phyloP scores from a whole-genome alignment of 129 eudicot genomes.

The Erigeron canadensis region DNA sequence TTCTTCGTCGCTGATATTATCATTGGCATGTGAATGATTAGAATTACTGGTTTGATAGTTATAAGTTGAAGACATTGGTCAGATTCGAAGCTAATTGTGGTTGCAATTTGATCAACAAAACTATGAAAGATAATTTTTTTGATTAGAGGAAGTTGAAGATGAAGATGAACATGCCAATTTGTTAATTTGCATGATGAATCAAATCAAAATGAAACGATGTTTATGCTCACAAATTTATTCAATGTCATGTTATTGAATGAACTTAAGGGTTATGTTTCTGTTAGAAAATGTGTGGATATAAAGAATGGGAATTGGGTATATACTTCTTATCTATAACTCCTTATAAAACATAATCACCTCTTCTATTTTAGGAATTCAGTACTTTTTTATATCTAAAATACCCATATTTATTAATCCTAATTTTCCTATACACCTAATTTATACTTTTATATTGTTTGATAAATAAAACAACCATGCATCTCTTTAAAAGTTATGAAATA shows the following conservation, averaged over 20 bases:
- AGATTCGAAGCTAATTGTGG: conserved; percentile 12
- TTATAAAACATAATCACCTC: too few species aligned
- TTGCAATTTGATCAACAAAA: background rate
- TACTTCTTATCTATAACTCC: too few species aligned
- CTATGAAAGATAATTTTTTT: background rate
- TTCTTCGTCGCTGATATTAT: conserved; percentile 11
- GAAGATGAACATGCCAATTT: conserved; percentile 13
- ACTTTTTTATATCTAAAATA: too few species aligned
- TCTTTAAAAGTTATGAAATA: too few species aligned
- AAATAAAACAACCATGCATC: too few species aligned
- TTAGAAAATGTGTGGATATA: conserved; percentile 2
- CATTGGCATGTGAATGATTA: conserved; percentile 1
- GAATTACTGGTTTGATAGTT: background rate
- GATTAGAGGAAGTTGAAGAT: background rate
- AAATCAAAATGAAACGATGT: background rate
- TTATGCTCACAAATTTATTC: background rate
- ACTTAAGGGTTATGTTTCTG: background rate
- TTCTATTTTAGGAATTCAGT: too few species aligned
- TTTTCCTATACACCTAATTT: too few species aligned
- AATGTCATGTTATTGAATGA: background rate
- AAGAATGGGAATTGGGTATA: too few species aligned
- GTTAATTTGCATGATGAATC: conserved; percentile 16
- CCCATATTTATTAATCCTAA: too few species aligned
- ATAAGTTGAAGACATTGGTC: background rate
- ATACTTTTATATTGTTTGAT: too few species aligned